Conservation (phyloP, 306 rosid species). For the Quercus suber region DNA sequence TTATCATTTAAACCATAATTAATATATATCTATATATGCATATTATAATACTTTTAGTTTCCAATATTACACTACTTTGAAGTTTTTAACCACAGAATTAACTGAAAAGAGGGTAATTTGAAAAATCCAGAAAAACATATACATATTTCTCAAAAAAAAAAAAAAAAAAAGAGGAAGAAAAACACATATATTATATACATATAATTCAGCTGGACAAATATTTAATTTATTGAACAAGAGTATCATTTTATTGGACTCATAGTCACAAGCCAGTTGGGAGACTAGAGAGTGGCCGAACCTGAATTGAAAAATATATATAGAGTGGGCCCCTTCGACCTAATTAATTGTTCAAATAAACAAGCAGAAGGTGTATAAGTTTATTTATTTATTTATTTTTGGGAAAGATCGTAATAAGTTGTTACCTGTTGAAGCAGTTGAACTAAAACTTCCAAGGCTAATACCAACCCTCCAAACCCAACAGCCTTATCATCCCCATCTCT, state of each 20-base stretch:
- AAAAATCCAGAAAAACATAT: background rate
- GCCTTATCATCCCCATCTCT: background rate
- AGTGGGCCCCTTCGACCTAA: no score
- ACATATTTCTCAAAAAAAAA: background rate
- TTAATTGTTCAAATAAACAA: no score
- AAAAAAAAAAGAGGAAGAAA: background rate
- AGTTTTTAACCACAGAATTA: background rate
- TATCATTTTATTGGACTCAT: no score
- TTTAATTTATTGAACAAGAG: no score
- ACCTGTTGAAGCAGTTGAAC: constrained; percentile 42
- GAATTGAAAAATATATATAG: no score
- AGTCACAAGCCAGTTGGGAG: no score
- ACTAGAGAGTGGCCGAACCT: no score
- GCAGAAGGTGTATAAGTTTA: no score
- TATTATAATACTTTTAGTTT: background rate
- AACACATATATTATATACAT: background rate
- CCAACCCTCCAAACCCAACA: constrained; percentile 24
- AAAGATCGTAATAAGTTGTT: background rate
- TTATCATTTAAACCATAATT: background rate
- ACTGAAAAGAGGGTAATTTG: background rate
- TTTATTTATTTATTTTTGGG: no score
- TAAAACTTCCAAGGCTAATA: constrained; percentile 20
- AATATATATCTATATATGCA: background rate
- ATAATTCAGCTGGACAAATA: background rate
- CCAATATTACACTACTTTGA: background rate